These are phyloP conservation scores for Kodamaea lidongshanica DNA, from an alignment of 805 yeast genomes.

Conservation along the genomic window DNA sequence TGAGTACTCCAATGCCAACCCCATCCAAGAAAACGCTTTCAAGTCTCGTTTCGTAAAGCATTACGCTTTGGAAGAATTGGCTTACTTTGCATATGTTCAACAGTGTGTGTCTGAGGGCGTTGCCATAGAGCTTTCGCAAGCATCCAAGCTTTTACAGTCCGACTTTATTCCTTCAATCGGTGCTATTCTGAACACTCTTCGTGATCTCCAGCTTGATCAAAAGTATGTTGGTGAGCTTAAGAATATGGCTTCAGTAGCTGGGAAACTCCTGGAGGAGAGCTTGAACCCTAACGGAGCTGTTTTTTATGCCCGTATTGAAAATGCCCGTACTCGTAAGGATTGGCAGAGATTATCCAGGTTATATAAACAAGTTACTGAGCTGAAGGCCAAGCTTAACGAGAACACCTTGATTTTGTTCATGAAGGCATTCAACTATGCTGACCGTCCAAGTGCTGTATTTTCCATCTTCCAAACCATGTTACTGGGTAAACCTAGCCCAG, in stretches of 20 bases:
- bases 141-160: slow-evolving; percentile 22
- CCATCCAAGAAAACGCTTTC: too few species aligned
- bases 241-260: slow-evolving; percentile 5
- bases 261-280: slow-evolving; percentile 13
- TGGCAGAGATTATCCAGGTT: slow-evolving; percentile 14
- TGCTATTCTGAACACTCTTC: slow-evolving; percentile 15
- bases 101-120: slow-evolving; percentile 20
- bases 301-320: slow-evolving; percentile 19
- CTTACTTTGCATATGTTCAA: slow-evolving; percentile 30
- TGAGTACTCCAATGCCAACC: slow-evolving; percentile 17
- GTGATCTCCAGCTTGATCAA: slow-evolving; percentile 11
- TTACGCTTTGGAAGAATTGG: slow-evolving; percentile 19
- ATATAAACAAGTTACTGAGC: slow-evolving; percentile 22
- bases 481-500: slow-evolving; percentile 32
- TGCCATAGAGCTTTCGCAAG: slow-evolving; percentile 19
- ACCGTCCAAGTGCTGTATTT: slow-evolving; percentile 31
- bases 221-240: slow-evolving; percentile 6
- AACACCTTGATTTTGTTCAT: slow-evolving; percentile 39
- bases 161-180: slow-evolving; percentile 18
- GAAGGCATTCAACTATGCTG: slow-evolving; percentile 38
- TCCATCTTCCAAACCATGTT: slow-evolving; percentile 48
- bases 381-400: slow-evolving; percentile 26
- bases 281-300: slow-evolving; percentile 31
- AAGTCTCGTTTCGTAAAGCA: slow-evolving; percentile 2
- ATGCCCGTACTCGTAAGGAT: slow-evolving; percentile 16